These are phyloP conservation scores for Clonostachys sp. DNA, from an alignment of 2,329 filamentous ascomycete genomes.

Conservation along the genomic window DNA sequence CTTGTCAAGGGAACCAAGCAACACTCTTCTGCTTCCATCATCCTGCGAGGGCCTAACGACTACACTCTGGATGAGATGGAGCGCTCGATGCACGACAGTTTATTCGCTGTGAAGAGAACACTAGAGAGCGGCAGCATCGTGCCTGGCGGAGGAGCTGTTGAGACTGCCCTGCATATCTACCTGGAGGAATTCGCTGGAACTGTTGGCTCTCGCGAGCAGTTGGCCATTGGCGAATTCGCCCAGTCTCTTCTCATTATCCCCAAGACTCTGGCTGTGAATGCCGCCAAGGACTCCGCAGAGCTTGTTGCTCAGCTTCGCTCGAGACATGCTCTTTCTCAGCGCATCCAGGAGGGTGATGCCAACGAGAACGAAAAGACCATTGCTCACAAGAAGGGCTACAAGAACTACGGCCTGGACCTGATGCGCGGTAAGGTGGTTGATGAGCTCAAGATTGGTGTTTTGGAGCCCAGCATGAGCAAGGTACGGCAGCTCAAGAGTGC, in stretches of 20 bases:
- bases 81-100: conserved; percentile 92
- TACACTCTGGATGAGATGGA: conserved; percentile 99
- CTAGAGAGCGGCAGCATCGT: conserved; percentile 96
- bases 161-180: conserved; percentile 99
- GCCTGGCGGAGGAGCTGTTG: conserved; percentile 90
- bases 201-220: conserved; percentile 92
- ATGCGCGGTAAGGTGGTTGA: conserved; percentile 86
- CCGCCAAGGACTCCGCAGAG: conserved; percentile 92
- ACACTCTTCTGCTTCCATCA: conserved; percentile 90
- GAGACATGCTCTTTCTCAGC: conserved; percentile 89
- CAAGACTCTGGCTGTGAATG: conserved; percentile 95
- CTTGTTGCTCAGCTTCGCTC: conserved; percentile 93
- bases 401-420: conserved; percentile 96
- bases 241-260: conserved; percentile 91
- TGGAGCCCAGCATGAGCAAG: conserved; percentile 98
- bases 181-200: conserved; percentile 98
- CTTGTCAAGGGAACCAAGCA: conserved; percentile 93
- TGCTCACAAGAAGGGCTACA: conserved; percentile 94
- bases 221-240: conserved; percentile 96
- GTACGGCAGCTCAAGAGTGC: conserved; percentile 97
- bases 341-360: conserved; percentile 78
- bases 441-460: conserved; percentile 86
- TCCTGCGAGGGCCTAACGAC: conserved; percentile 92
- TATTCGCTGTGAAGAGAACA: conserved; percentile 95
- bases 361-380: conserved; percentile 84